Conservation (phyloP, 192 early-diverging fungal species). For the Coemansia sp. region DNA sequence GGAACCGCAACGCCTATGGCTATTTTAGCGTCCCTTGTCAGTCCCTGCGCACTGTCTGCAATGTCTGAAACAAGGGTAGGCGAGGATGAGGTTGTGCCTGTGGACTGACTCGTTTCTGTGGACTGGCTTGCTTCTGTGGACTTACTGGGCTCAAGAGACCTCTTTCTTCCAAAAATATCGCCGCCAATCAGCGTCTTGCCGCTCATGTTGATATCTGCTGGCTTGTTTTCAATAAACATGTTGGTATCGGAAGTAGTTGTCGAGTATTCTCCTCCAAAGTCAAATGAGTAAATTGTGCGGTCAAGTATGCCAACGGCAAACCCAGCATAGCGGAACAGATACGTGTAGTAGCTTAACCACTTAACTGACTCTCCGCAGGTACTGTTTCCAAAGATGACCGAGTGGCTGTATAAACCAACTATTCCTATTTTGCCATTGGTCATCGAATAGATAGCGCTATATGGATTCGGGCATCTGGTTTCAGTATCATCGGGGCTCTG, state of each 20-base stretch:
- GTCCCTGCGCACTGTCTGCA: background rate
- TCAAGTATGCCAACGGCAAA: background rate
- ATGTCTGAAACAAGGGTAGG: background rate
- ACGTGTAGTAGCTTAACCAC: conserved; percentile 1
- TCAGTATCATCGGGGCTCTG: background rate
- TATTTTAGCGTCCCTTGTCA: background rate
- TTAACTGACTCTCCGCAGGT: background rate
- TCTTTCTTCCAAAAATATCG: background rate
- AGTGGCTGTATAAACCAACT: conserved; percentile 1
- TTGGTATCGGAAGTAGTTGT: conserved; percentile 1
- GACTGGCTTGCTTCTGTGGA: background rate
- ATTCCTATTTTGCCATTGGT: background rate
- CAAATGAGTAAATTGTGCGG: background rate
- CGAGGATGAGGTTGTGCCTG: background rate
- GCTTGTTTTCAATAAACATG: conserved; percentile 1
- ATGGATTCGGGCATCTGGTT: background rate
- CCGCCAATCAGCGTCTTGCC: background rate
- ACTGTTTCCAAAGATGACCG: conserved; percentile 3
- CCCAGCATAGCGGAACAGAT: background rate
- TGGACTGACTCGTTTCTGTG: no score
- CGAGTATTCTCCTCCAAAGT: background rate
- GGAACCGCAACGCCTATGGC: background rate
- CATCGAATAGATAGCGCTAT: background rate
- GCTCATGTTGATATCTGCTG: background rate
- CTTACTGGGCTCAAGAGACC: background rate